Base-by-base conservation (phyloP, 345 rosid species). In the Psidium guajava region DNA sequence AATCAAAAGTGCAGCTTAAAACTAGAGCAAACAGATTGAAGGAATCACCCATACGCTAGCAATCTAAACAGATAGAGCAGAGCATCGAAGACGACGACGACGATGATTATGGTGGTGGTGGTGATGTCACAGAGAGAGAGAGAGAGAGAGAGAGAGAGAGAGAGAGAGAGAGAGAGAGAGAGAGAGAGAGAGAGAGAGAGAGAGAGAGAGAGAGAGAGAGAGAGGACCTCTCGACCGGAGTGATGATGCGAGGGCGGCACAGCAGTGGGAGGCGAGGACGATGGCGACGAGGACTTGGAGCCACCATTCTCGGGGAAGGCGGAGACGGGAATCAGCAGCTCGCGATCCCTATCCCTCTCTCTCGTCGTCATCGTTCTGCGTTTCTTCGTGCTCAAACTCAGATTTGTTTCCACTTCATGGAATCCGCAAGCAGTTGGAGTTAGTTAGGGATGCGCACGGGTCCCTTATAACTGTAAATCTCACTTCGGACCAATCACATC, bases 321-420 rank as follows among this genome's bases (percentile, higher is more conserved):
- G 4, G 89, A 54, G n/a, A 84, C 85, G n/a, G 90, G 89, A 69
- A 87, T 89, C 84, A 90, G 80, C 55, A 89, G 55, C 85, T 90
- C 90, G 49, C 86, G 85, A 59, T 90, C 92, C 85, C 90, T 89
- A 27, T 88, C 89, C 69, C 85, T 59, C 5, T 90, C 92, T 82
- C 89, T 87, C 12, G 87, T 56, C 69, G 87, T 82, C 90, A 90
- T 87, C 32, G 12, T 25, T n/a, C 56, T 20, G 40, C 83, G 32
- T 53, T 82, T 50, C 56, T 54, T 82, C 83, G 83, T 82, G 83
- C n/a, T 53, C 16, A 59, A 53, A 54, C 22, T 82, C 84, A 61
- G 53, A 44, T 64, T 49, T 16, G 81, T 59, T 82, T 51, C 25
- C 69, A 18, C 28, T 12, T 20, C 13, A 28, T 27, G 73, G 52